phyloP scores from a whole-genome alignment of 768 basidiomycete genomes.

The Piloderma croceum region DNA sequence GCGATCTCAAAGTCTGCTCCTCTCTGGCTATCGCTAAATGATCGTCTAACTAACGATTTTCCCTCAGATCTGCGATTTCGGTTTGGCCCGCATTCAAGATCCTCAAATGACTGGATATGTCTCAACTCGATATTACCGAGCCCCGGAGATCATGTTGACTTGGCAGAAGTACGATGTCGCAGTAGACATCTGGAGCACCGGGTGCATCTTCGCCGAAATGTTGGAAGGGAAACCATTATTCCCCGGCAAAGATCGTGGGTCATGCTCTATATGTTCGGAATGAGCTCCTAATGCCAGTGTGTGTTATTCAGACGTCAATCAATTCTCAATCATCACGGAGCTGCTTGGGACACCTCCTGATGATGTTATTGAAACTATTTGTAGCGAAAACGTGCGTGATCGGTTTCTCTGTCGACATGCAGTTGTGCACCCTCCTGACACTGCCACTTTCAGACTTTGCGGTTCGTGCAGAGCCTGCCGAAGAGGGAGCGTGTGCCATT shows the following conservation, averaged over 20 bases:
- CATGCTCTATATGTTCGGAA: neutral
- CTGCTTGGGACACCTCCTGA: conserved; percentile 97
- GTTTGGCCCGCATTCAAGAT: conserved; percentile 96
- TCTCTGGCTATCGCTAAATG: neutral
- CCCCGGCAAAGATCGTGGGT: conserved; percentile 98
- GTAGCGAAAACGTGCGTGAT: conserved; percentile 84
- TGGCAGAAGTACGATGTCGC: conserved; percentile 99
- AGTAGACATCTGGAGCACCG: conserved; percentile 99
- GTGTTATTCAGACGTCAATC: conserved; percentile 81
- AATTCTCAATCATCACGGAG: conserved; percentile 99
- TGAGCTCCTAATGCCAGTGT: conserved; percentile 6
- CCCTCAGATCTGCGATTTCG: conserved; percentile 93
- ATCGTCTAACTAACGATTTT: conserved; percentile 10
- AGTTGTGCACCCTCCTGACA: conserved; percentile 2
- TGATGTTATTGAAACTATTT: conserved; percentile 99
- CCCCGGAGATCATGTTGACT: conserved; percentile 99
- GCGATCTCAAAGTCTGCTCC: conserved; percentile 81
- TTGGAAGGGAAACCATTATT: conserved; percentile 97
- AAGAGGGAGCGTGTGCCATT: conserved; percentile 96
- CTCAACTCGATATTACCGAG: conserved; percentile 97
- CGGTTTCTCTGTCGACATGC: conserved; percentile 1
- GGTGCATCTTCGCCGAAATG: conserved; percentile 99
- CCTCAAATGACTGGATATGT: conserved; percentile 99
- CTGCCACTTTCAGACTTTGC: conserved; percentile 64
- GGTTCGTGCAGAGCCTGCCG: conserved; percentile 96